Conservation (phyloP, 2,329 filamentous ascomycete species). For the Trichophyton rubrum region DNA sequence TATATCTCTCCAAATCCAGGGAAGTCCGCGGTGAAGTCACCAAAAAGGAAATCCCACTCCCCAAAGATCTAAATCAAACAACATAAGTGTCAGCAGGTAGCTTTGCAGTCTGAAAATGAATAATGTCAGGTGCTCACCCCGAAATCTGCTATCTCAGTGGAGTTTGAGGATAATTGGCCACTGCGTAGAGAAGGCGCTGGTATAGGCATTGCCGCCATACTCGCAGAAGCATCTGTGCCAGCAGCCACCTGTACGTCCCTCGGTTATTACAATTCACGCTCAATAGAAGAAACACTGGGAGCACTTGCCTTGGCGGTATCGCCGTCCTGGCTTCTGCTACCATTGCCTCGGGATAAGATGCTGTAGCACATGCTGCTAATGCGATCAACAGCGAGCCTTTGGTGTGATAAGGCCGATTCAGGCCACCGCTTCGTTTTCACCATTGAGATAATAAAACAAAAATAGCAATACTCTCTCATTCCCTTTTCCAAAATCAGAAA, state of each 20-base stretch:
- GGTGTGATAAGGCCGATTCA: slow-evolving; percentile 3
- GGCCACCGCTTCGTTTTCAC: slow-evolving; percentile 14
- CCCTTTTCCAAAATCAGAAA: slow-evolving; percentile 15
- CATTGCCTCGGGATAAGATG: slow-evolving; percentile 23
- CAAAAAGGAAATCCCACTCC: slow-evolving; percentile 13
- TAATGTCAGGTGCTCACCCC: not conserved
- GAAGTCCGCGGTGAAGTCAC: slow-evolving; percentile 8
- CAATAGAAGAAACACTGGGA: not conserved
- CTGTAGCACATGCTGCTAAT: slow-evolving; percentile 26
- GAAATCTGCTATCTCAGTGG: slow-evolving; percentile 6
- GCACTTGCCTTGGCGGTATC: not conserved
- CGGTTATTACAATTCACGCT: not conserved
- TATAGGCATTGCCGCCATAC: not conserved
- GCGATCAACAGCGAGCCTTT: slow-evolving; percentile 23
- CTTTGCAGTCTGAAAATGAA: not conserved
- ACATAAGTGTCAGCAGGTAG: not conserved
- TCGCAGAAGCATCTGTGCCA: not conserved
- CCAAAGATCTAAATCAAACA: slow-evolving; percentile 7
- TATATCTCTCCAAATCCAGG: not conserved
- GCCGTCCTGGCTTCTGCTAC: not conserved
- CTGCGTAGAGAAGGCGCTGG: not conserved
- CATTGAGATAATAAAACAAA: slow-evolving; percentile 13
- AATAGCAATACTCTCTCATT: slow-evolving; percentile 15
- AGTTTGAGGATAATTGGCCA: not conserved
- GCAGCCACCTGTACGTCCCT: not conserved